These are phyloP conservation scores for Citrus sinensis DNA, from an alignment of 345 rosid genomes.

Conservation along the genomic window DVS_A1.0 CM039169.1:32696501-32697000, in stretches of 20 bases:
- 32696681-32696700: neutral
- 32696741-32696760: constrained; percentile 22
- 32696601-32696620: constrained; percentile 38
- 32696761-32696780: constrained; percentile 44
- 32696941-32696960: constrained; percentile 8
- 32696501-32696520: constrained; percentile 26
- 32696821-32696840: neutral
- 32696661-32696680: neutral
- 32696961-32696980: neutral
- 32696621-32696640: constrained; percentile 10
- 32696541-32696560: constrained; percentile 33
- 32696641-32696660: constrained; percentile 37
- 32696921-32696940: constrained; percentile 18
- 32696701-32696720: neutral
- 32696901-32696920: constrained; percentile 15
- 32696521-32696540: constrained; percentile 3
- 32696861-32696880: constrained; percentile 25
- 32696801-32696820: constrained; percentile 1
- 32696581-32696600: constrained; percentile 31
- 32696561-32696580: constrained; percentile 26
- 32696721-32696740: constrained; percentile 47
- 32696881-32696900: constrained; percentile 27
- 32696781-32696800: constrained; percentile 26
- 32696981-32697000: neutral
- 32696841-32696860: constrained; percentile 28